These are phyloP conservation scores for Melaleuca quinquenervia DNA, from an alignment of 345 rosid genomes.

Conservation along the genomic window DNA sequence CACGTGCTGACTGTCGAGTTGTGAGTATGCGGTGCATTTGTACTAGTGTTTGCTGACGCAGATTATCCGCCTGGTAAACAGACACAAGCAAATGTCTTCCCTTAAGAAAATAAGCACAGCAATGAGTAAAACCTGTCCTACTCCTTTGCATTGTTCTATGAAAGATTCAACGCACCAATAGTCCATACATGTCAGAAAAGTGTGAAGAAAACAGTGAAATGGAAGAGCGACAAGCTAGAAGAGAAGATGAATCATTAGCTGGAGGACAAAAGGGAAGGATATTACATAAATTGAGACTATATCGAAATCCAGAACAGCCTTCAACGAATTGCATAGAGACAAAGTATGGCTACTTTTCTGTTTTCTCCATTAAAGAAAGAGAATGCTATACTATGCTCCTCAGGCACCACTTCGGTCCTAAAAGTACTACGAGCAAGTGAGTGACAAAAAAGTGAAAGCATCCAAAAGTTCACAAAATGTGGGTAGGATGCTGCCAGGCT, in stretches of 20 bases:
- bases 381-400: background rate
- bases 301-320: background rate
- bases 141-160: background rate
- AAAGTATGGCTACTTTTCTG: background rate
- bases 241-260: background rate
- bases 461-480: background rate
- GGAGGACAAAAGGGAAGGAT: background rate
- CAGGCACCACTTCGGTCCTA: background rate
- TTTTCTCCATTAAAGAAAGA: background rate
- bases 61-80: constrained; percentile 49
- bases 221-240: background rate
- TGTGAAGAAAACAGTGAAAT: background rate
- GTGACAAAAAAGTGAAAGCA: background rate
- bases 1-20: constrained; percentile 71
- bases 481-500: background rate
- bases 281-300: background rate
- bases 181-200: background rate
- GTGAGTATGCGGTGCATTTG: constrained; percentile 68
- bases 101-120: background rate
- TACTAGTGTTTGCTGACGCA: constrained; percentile 62
- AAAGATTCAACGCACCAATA: background rate
- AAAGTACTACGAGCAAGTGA: background rate
- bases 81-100: background rate
- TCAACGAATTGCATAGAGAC: background rate
- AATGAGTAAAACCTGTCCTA: background rate